Evolutionary conservation across 73 alveolate genomes (phyloP).

Genomic region (Paramecium biaurelia): DNA sequence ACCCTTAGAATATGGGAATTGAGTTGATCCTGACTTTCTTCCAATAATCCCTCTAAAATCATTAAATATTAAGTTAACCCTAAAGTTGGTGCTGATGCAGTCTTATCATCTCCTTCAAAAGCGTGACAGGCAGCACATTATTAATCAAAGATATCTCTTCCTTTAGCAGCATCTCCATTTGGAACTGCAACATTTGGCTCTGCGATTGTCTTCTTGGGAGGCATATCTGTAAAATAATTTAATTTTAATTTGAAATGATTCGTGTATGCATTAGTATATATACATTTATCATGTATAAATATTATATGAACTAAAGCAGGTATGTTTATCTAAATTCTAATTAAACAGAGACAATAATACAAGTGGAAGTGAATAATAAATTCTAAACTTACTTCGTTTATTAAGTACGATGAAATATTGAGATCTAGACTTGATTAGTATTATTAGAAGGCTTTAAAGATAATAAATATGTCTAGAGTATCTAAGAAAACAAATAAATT

Average conservation of each 20-base stretch:
- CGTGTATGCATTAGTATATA: not conserved
- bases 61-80: not conserved
- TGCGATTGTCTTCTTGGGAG: slow-evolving; percentile 56
- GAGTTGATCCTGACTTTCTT: slow-evolving; percentile 48
- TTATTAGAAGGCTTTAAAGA: not conserved
- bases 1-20: slow-evolving; percentile 58
- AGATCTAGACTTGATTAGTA: not conserved
- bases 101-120: slow-evolving; percentile 60
- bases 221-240: slow-evolving; percentile 51
- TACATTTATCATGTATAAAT: not conserved
- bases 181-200: slow-evolving; percentile 62
- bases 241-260: not conserved
- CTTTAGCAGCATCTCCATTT: slow-evolving; percentile 59
- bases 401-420: no score
- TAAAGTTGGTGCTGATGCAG: slow-evolving; percentile 62
- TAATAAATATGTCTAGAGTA: no score
- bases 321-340: not conserved
- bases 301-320: not conserved
- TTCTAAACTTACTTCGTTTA: not conserved
- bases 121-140: slow-evolving; percentile 66
- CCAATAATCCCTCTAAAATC: slow-evolving; percentile 49
- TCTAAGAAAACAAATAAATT: no score
- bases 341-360: not conserved
- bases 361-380: not conserved
- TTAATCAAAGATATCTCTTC: slow-evolving; percentile 62